These are phyloP conservation scores for Leishmania martiniquensis DNA, from an alignment of 208 protist species.

Conservation along the genomic window DNA sequence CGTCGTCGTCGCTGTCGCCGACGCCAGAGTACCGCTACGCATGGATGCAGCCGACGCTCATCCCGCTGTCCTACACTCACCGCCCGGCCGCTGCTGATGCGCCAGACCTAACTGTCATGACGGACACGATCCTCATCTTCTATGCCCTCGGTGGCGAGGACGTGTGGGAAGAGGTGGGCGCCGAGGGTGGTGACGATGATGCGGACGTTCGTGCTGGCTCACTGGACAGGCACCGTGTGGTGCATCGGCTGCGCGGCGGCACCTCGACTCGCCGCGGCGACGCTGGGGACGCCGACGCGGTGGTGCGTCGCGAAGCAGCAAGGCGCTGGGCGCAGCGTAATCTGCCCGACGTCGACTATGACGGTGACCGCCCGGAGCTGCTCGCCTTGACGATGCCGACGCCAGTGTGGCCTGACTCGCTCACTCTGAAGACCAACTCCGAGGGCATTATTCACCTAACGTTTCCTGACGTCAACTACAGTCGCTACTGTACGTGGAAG, in stretches of 20 bases:
- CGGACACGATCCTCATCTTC: conserved; percentile 23
- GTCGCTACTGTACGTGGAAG: conserved; percentile 16
- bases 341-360: conserved; percentile 20
- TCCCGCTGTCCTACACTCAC: conserved; percentile 14
- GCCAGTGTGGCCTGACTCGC: conserved; percentile 23
- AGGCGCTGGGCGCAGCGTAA: conserved; percentile 25
- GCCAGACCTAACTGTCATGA: background rate
- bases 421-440: conserved; percentile 21
- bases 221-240: background rate
- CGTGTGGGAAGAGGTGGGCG: conserved; percentile 3
- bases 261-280: background rate
- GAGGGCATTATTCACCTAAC: conserved; percentile 26
- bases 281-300: background rate
- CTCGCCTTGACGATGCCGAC: conserved; percentile 32
- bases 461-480: conserved; percentile 33
- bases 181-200: background rate
- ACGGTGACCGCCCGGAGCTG: conserved; percentile 23
- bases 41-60: conserved; percentile 28
- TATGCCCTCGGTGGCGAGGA: conserved; percentile 32
- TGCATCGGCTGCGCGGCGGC: background rate
- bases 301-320: conserved; percentile 8
- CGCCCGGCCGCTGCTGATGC: background rate
- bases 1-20: conserved; percentile 1
- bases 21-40: conserved; percentile 24
- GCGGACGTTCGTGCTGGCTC: background rate